A percentile compares a stretch with the other conserved stretches of the same genome.
These are phyloP conservation scores for Boeremia exigua DNA, from an alignment of 2,329 filamentous ascomycete species.

Conservation along the genomic window DNA sequence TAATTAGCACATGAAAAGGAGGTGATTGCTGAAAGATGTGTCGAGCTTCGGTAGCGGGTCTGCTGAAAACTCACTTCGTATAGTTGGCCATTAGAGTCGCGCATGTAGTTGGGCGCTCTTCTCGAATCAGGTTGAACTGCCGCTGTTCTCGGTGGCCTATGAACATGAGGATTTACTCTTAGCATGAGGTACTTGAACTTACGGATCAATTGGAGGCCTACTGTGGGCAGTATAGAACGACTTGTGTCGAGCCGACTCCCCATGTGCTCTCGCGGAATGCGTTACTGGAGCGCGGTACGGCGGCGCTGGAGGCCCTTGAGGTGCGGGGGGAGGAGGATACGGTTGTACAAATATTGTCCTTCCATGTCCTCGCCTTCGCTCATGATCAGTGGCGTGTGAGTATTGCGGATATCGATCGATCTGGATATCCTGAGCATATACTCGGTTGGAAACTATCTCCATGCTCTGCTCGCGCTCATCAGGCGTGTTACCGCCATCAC, in stretches of 20 bases:
- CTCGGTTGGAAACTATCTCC: conserved; percentile 42
- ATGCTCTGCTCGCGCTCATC: conserved; percentile 40
- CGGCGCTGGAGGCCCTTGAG: conserved; percentile 6
- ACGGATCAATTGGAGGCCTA: conserved; percentile 24
- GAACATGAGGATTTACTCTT: conserved; percentile 19
- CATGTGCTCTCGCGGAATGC: conserved; percentile 14
- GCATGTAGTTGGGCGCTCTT: conserved; percentile 26
- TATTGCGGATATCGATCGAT: conserved; percentile 28
- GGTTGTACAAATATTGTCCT: conserved; percentile 34
- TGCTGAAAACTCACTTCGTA: conserved; percentile 42
- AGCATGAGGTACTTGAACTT: conserved; percentile 12
- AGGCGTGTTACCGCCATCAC: conserved; percentile 42
- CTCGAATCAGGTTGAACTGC: conserved; percentile 16
- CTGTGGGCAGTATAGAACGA: conserved; percentile 14
- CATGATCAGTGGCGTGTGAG: conserved; percentile 18
- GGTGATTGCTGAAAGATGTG: conserved; percentile 1
- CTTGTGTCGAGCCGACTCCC: conserved; percentile 12
- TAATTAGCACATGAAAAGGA: conserved; percentile 26
- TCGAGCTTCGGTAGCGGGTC: conserved; percentile 21
- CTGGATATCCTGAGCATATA: conserved; percentile 41
- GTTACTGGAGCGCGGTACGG: conserved; percentile 6
- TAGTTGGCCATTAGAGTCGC: conserved; percentile 37
- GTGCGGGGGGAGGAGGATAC: conserved; percentile 17
- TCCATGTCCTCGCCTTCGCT: conserved; percentile 25
- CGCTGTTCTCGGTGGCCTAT: conserved; percentile 24